Percentiles rank a stretch among this genome's conserved stretches.
Conservation (phyloP, 1,139 yeast species). For the Debaryomycetaceae sp. region DNA sequence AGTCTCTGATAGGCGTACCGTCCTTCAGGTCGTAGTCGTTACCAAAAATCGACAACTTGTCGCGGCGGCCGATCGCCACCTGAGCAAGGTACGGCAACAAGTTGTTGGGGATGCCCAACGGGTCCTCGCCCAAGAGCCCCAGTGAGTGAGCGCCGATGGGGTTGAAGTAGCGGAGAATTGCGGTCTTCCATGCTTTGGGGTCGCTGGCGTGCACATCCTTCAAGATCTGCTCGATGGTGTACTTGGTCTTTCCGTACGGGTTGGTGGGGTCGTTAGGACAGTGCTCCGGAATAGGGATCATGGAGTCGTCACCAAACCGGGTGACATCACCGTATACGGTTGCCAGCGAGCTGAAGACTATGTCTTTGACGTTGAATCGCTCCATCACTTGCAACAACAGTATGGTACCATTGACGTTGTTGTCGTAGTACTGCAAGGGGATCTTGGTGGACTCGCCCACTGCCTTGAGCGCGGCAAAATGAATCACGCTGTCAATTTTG, state of each 20-base stretch:
- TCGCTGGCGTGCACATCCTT: constrained; percentile 52
- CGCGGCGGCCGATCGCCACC: constrained; percentile 71
- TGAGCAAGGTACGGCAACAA: constrained; percentile 73
- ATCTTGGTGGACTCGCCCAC: constrained; percentile 76
- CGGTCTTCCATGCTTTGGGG: constrained; percentile 49
- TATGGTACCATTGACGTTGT: constrained; percentile 66
- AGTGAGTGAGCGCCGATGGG: constrained; percentile 87
- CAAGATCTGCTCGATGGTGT: constrained; percentile 59
- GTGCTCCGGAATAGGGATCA: constrained; percentile 77
- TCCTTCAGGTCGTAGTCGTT: constrained; percentile 65
- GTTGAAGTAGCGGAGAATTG: constrained; percentile 71
- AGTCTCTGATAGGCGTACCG: constrained; percentile 82
- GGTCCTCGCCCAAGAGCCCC: constrained; percentile 77
- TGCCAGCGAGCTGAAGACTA: constrained; percentile 77
- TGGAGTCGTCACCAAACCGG: constrained; percentile 48
- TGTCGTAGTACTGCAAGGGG: constrained; percentile 69
- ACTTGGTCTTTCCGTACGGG: constrained; percentile 75
- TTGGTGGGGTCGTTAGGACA: constrained; percentile 76
- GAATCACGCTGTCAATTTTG: constrained; percentile 60
- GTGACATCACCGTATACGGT: constrained; percentile 86
- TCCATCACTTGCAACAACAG: constrained; percentile 54
- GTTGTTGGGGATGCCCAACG: constrained; percentile 73
- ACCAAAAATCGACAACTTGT: constrained; percentile 62
- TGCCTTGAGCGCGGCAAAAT: constrained; percentile 84
- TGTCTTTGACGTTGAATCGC: constrained; percentile 41